Evolutionary conservation across 2,329 filamentous ascomycete species (phyloP).

Genomic region (Talaromyces rugulosus): DNA sequence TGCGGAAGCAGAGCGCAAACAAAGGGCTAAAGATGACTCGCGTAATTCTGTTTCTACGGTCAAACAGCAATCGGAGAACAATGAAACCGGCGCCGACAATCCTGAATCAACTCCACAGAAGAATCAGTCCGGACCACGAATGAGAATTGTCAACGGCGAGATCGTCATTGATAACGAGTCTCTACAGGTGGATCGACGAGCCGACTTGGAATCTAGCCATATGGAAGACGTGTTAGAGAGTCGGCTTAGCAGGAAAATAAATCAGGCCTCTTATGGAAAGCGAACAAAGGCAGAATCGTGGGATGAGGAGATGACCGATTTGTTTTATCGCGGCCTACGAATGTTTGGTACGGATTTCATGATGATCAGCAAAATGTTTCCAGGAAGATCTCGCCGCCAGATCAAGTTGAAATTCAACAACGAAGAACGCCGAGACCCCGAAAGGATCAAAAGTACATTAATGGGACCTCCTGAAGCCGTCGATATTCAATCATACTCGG

Average conservation of each 20-base stretch:
- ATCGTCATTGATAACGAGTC: constrained; percentile 53
- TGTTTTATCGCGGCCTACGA: constrained; percentile 59
- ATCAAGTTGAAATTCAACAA: constrained; percentile 62
- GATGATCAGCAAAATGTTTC: constrained; percentile 61
- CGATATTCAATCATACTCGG: constrained; percentile 41
- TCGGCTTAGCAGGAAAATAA: constrained; percentile 44
- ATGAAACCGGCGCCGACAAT: constrained; percentile 17
- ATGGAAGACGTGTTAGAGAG: constrained; percentile 44
- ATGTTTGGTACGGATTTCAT: constrained; percentile 64
- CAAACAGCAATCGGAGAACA: constrained; percentile 24
- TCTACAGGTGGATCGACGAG: constrained; percentile 53
- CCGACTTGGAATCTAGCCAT: constrained; percentile 47
- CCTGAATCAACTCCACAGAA: constrained; percentile 20
- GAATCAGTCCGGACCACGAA: constrained; percentile 39
- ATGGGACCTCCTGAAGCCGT: constrained; percentile 42
- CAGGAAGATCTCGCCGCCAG: constrained; percentile 54
- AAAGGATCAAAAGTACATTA: constrained; percentile 50
- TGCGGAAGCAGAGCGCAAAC: constrained; percentile 47
- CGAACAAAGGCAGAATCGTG: constrained; percentile 52
- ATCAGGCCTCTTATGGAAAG: constrained; percentile 44
- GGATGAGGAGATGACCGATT: constrained; percentile 55
- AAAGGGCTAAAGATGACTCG: constrained; percentile 35
- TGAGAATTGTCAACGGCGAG: constrained; percentile 55
- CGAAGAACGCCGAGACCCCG: constrained; percentile 55
- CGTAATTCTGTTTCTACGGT: constrained; percentile 13